Base-by-base conservation (phyloP, 768 basidiomycete genomes). In the Lanmaoa pseudosensibilis region DNA sequence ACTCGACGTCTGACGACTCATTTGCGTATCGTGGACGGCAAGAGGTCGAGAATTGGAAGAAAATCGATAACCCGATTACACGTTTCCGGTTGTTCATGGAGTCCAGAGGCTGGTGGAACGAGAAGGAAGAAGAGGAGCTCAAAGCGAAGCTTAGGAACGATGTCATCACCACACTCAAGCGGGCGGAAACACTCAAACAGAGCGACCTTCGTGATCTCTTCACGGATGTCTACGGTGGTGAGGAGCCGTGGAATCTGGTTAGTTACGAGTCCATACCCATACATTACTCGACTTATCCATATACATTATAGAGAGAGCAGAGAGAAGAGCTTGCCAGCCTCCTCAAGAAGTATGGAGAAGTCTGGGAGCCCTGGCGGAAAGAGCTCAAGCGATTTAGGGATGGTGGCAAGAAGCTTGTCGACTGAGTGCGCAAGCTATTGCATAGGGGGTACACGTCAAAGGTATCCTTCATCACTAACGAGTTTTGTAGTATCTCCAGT, bases 1-100 rank as follows among this genome's bases (percentile, higher is more conserved):
- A 95, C 69, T 93, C 91, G 18, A 95, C 92, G 0, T 96, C 94
- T 11, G 95, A 98, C 65, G 94, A 98, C 71, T 95, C 93, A 5
- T 95, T 91, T 65, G 94, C 94, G 21, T 98, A 98, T 70, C 85
- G 94, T 39, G 81, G 90, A 1, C 83, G 90, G 19, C 83, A 91
- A 54, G 95, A 96, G 66, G 95, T 97, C 32, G 92, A 96, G 72
- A 88, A 94, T 63, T 83, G 89, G 66, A 94, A 92, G 74, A 86
- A 90, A 33, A 85, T 97, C 54, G 92, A 96, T 59, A 94, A 95
- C 68, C 94, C 94, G 2, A 84, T 94, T 55, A 79, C 80, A 25
- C 86, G 94, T 32, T 91, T 95, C 72, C 82, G 92, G n/a, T 69
- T 87, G 19, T 97, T 85, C 75, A 80, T 97, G 76, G 90, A 94